Evolutionary conservation across 1,284 basidiomycete species (phyloP), one percentile per base, ranked within the genome.

Genomic region (Puccinia coronata): DNA sequence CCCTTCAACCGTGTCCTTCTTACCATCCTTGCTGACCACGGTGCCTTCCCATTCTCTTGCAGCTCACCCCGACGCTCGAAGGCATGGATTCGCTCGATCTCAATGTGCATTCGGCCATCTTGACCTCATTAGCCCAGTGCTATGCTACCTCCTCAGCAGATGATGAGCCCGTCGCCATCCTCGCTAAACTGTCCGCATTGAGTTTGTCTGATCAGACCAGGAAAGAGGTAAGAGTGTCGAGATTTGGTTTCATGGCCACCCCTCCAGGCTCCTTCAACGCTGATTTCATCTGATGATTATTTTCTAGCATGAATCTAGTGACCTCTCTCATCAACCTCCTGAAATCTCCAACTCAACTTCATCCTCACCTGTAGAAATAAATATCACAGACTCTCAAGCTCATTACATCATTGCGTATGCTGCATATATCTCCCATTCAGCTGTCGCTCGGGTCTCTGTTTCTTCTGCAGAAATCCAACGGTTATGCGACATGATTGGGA

Each of bases 11-110:
- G n/a, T n/a, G n/a, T n/a, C n/a, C n/a, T n/a, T n/a, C n/a, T n/a
- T n/a, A n/a, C n/a, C n/a, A n/a, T n/a, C n/a, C n/a, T n/a, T n/a
- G n/a, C n/a, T n/a, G n/a, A n/a, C n/a, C n/a, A n/a, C n/a, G n/a
- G n/a, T n/a, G n/a, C n/a, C n/a, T n/a, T n/a, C n/a, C n/a, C n/a
- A n/a, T n/a, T n/a, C n/a, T n/a, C n/a, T n/a, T n/a, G n/a, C n/a
- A n/a, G n/a, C n/a, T n/a, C n/a, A n/a, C n/a, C n/a, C n/a, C n/a
- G n/a, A n/a, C n/a, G n/a, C n/a, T n/a, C n/a, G 36, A 39, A 67
- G 12, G 4, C 12, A 80, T 80, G 79, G 79, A 80, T 73, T 80
- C 79, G 9, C 79, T 80, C 59, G 79, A 80, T 41, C 49, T 80
- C 25, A 80, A 80, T 36, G 41, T 80, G 28, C 79, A 80, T 65